Evolutionary conservation across 2,329 filamentous ascomycete genomes (phyloP).

Genomic region (Xylariaceae sp.): DNA sequence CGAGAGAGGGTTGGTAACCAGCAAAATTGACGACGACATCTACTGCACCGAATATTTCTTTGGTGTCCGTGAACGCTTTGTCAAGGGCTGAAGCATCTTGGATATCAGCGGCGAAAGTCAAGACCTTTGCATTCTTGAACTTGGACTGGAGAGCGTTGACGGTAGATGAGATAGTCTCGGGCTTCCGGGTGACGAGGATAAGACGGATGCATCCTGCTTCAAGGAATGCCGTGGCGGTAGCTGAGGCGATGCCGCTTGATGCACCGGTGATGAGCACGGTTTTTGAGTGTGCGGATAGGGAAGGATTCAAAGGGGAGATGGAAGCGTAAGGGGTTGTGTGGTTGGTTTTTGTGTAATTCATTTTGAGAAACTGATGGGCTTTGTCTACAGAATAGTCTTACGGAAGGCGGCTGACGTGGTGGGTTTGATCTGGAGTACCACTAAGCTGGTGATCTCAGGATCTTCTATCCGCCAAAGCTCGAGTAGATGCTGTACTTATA

Average conservation of each 20-base stretch:
- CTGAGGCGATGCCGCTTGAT: conserved; percentile 18
- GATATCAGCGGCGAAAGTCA: conserved; percentile 7
- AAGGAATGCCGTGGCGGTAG: conserved; percentile 18
- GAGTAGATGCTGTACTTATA: too few relatives aligned
- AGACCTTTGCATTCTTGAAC: conserved; percentile 2
- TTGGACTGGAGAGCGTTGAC: conserved; percentile 5
- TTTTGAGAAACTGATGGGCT: conserved; percentile 1
- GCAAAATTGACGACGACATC: conserved; percentile 19
- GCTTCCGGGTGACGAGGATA: conserved; percentile 13
- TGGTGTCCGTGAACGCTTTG: conserved; percentile 6
- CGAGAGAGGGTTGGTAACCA: conserved; percentile 6
- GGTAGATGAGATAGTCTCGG: conserved; percentile 1
- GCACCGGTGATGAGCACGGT: conserved; percentile 18
- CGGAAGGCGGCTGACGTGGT: too few relatives aligned
- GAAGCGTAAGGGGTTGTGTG: conserved; percentile 17
- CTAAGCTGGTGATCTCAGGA: too few relatives aligned
- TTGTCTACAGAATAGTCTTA: too few relatives aligned
- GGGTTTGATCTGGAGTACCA: too few relatives aligned
- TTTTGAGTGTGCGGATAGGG: conserved; percentile 14
- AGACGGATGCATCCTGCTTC: conserved; percentile 12
- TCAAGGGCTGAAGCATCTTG: conserved; percentile 11
- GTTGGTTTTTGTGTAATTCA: conserved; percentile 23
- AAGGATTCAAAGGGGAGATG: conserved; percentile 16
- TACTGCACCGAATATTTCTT: conserved; percentile 4
- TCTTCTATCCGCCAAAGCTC: too few relatives aligned